Conservation (phyloP, 257 asterid genomes). For the Gynochthodes officinalis region DNA sequence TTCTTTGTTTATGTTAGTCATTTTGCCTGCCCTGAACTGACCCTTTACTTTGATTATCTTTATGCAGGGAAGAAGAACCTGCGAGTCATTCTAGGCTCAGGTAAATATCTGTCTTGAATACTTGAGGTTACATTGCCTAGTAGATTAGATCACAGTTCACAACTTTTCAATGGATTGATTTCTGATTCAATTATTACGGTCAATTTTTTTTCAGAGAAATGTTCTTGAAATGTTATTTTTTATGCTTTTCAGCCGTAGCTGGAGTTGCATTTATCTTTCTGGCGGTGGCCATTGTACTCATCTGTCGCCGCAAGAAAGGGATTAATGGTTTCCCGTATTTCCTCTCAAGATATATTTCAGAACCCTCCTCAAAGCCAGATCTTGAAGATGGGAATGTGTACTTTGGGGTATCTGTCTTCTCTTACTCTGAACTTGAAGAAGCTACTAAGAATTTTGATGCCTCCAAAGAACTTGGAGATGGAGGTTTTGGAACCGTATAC, state of each 20-base stretch:
- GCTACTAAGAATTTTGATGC: slow-evolving; percentile 59
- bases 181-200: not conserved
- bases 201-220: not conserved
- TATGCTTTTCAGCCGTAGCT: slow-evolving; percentile 30
- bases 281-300: slow-evolving; percentile 1
- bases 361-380: slow-evolving; percentile 40
- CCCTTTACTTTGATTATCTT: not conserved
- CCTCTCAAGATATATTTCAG: slow-evolving; percentile 37
- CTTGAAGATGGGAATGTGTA: slow-evolving; percentile 37
- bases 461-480: slow-evolving; percentile 67
- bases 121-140: not conserved
- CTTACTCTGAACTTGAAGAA: slow-evolving; percentile 53
- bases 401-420: slow-evolving; percentile 59
- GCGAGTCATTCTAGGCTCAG: slow-evolving; percentile 8
- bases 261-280: slow-evolving; percentile 31
- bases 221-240: slow-evolving; percentile 13
- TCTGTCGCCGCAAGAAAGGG: slow-evolving; percentile 37
- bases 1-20: not conserved
- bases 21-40: slow-evolving; percentile 9
- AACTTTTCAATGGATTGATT: not conserved
- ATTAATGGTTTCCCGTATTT: slow-evolving; percentile 9
- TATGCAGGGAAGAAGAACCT: not conserved
- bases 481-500: slow-evolving; percentile 81
- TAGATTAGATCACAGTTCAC: not conserved
- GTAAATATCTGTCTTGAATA: slow-evolving; percentile 16